These are phyloP conservation scores for Pseudoneurospora amorphoporcata DNA, from an alignment of 495 filamentous ascomycete species.

Conservation along the genomic window DNA sequence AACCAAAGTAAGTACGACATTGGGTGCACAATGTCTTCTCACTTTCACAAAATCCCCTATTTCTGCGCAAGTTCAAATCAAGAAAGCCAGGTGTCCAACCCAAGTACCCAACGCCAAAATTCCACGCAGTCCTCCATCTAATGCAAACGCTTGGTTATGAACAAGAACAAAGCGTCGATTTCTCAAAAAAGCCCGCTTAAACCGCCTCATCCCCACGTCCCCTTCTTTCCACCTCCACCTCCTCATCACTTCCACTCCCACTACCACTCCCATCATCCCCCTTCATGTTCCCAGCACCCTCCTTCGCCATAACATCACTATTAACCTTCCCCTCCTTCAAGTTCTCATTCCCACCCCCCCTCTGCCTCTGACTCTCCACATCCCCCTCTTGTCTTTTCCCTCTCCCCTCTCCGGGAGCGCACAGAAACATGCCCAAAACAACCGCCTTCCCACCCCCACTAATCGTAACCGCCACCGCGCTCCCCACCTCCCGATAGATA, in stretches of 20 bases:
- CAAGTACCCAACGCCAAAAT: too few species aligned
- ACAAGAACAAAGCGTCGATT: background rate
- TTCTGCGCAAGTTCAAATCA: too few species aligned
- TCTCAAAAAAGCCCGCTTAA: background rate
- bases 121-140: background rate
- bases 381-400: background rate
- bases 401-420: constrained; percentile 26
- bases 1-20: too few species aligned
- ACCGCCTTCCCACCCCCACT: constrained; percentile 35
- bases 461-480: constrained; percentile 30
- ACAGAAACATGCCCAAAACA: constrained; percentile 35
- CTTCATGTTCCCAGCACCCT: background rate
- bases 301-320: background rate
- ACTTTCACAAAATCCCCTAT: too few species aligned
- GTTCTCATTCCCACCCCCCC: background rate
- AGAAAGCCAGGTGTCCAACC: too few species aligned
- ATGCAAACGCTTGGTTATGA: background rate
- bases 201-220: background rate
- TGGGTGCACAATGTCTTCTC: too few species aligned
- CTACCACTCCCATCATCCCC: background rate
- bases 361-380: background rate
- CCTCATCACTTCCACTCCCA: background rate
- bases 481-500: constrained; percentile 32
- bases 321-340: background rate
- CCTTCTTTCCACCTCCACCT: background rate